Percentiles rank a stretch among this genome's conserved stretches.
These are phyloP conservation scores for Aspergillus chevalieri DNA, from an alignment of 2,329 filamentous ascomycete genomes.

Conservation along the genomic window DNA sequence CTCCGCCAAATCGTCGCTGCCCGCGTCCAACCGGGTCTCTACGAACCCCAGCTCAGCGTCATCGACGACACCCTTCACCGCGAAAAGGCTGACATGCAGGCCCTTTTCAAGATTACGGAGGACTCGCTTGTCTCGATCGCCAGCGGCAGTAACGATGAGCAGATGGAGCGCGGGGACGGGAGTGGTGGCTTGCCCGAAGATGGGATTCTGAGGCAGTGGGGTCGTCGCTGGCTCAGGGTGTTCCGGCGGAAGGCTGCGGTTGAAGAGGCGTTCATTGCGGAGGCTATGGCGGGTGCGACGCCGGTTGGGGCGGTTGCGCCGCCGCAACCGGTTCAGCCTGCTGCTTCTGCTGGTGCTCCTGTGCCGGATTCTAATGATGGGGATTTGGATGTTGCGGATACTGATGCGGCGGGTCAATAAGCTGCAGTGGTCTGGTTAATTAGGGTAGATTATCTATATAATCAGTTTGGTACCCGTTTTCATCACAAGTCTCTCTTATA, in stretches of 20 bases:
- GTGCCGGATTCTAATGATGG: slow-evolving; percentile 16
- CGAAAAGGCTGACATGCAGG: slow-evolving; percentile 68
- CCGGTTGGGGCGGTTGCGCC: slow-evolving; percentile 36
- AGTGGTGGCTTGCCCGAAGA: slow-evolving; percentile 48
- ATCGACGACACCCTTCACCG: slow-evolving; percentile 61
- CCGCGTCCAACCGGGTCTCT: slow-evolving; percentile 52
- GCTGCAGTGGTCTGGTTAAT: not conserved
- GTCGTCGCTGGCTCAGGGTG: slow-evolving; percentile 75
- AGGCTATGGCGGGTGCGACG: slow-evolving; percentile 47
- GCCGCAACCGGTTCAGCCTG: not conserved
- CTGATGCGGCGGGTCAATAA: slow-evolving; percentile 8
- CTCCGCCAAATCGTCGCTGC: slow-evolving; percentile 71
- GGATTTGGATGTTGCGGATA: slow-evolving; percentile 28
- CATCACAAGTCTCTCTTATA: too few species aligned
- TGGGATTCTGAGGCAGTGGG: slow-evolving; percentile 70
- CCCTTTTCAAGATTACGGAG: slow-evolving; percentile 74
- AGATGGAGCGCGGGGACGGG: slow-evolving; percentile 61
- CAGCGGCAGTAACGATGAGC: slow-evolving; percentile 64
- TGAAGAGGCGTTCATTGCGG: slow-evolving; percentile 66
- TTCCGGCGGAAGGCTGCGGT: slow-evolving; percentile 77
- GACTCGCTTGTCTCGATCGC: slow-evolving; percentile 70
- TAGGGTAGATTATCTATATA: not conserved
- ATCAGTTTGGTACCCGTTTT: too few species aligned
- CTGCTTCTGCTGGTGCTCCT: slow-evolving; percentile 6
- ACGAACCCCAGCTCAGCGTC: slow-evolving; percentile 49